phyloP scores from a whole-genome alignment of 2,329 filamentous ascomycete species.

The Pestalotiopsis sp. region DNA sequence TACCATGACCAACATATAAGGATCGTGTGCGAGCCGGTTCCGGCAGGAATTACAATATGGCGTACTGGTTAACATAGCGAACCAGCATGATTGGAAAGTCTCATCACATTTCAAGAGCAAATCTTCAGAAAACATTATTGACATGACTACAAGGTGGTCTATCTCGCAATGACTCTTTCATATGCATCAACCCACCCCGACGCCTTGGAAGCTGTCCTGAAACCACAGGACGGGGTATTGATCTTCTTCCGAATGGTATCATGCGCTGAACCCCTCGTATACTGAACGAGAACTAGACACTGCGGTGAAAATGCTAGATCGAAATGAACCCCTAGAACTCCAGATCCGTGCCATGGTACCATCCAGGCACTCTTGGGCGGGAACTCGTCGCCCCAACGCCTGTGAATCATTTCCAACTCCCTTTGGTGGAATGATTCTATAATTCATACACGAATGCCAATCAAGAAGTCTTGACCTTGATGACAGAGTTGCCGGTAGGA shows the following conservation, averaged over 20 bases:
- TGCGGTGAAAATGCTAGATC: not conserved
- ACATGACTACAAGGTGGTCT: not conserved
- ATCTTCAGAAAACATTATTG: not conserved
- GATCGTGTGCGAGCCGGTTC: not conserved
- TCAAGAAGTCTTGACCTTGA: not conserved
- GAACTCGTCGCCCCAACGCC: not conserved
- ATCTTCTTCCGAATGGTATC: not conserved
- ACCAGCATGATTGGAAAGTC: too few species aligned
- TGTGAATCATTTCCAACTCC: not conserved
- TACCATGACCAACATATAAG: not conserved
- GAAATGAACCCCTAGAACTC: not conserved
- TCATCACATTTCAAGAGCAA: not conserved
- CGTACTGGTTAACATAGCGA: too few species aligned
- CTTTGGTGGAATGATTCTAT: not conserved
- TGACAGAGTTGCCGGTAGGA: not conserved
- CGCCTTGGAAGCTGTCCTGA: not conserved
- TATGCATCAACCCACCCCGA: not conserved
- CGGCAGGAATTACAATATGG: not conserved
- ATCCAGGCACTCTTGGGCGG: not conserved
- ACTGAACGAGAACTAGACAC: not conserved
- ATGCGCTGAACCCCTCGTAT: not conserved
- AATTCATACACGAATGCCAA: not conserved
- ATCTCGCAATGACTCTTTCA: not conserved
- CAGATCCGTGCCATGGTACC: not conserved
- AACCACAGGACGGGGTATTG: not conserved